These are phyloP conservation scores for Exidia glandulosa DNA, from an alignment of 768 basidiomycete species.

Conservation along the genomic window DNA sequence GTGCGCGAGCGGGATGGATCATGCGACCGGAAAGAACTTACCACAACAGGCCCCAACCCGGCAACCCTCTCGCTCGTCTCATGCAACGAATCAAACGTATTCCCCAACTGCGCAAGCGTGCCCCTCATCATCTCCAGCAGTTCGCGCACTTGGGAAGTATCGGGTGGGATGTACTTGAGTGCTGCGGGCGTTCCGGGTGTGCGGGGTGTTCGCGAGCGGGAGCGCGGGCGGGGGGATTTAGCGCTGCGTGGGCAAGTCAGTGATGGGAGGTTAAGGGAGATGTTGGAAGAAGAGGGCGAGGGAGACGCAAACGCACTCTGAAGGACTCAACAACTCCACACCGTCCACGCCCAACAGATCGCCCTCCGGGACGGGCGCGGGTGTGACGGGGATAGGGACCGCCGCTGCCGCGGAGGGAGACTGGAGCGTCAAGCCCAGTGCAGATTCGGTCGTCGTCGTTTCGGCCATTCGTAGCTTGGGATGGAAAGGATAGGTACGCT, in stretches of 20 bases:
- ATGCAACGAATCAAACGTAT: constrained; percentile 20
- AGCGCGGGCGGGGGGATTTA: too few relatives aligned
- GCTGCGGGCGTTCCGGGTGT: neutral
- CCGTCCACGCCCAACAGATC: neutral
- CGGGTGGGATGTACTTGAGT: neutral
- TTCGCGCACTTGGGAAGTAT: neutral
- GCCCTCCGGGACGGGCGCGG: neutral
- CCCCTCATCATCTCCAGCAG: neutral
- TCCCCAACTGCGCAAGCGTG: constrained; percentile 5
- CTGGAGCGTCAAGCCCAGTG: neutral
- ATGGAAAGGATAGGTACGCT: neutral
- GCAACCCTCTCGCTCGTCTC: constrained; percentile 20
- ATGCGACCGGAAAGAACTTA: constrained; percentile 2
- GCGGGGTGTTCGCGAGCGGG: neutral
- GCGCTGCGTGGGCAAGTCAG: too few relatives aligned
- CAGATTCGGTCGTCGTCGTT: neutral
- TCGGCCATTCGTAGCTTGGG: neutral
- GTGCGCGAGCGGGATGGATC: too few relatives aligned
- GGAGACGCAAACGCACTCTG: neutral
- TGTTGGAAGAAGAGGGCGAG: too few relatives aligned
- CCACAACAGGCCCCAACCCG: constrained; percentile 18
- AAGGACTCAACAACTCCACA: too few relatives aligned
- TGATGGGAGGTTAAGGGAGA: too few relatives aligned
- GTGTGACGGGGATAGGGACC: neutral
- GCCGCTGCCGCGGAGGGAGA: neutral